Evolutionary conservation across 768 basidiomycete genomes (phyloP), one percentile per base, ranked within the genome.

Genomic region (Tulasnella sp.): DNA sequence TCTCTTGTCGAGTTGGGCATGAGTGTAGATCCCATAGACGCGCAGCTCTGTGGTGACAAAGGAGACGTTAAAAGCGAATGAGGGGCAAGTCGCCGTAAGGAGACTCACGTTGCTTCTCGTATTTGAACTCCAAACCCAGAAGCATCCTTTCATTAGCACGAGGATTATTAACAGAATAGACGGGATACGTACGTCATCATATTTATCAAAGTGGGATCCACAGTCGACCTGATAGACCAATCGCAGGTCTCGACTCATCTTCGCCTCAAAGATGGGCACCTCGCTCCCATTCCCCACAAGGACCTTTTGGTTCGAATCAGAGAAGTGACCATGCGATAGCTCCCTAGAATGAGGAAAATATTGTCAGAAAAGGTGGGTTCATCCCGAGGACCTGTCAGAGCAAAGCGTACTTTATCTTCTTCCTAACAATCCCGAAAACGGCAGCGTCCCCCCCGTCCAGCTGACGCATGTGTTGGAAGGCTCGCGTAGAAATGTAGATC

Each of bases 241-340:
- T 10, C 79, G 70, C 22, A 74, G 66, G 62, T 81, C 78, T 0
- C 71, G 64, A 9, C 77, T 78, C 75, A 85, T 80, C 66, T 83
- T 85, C 0, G 85, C 85, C 65, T 85, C 83, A 53, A 75, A 85
- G 9, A 86, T 75, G 0, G 84, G 81, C 2, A 85, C 68, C 0
- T 76, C 76, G 12, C 68, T 67, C 11, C 72, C 69, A 0, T 67
- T 52, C 0, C 75, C 75, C 21, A 73, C 79, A 11, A 85, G 70
- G 5, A 76, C 69, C 67, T 83, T 83, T 63, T 85, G 82, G 62
- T 85, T 86, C 59, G 82, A 80, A 10, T 74, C 73, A 1, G 84
- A 85, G 64, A 87, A 85, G 58, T 80, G 77, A 0, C 84, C 85
- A 2, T 77, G 75, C 0, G 85, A 87, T 10, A 87, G 73, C 61